phyloP scores from a whole-genome alignment of 106 monocot species.

The Apostasia shenzhenica region DNA sequence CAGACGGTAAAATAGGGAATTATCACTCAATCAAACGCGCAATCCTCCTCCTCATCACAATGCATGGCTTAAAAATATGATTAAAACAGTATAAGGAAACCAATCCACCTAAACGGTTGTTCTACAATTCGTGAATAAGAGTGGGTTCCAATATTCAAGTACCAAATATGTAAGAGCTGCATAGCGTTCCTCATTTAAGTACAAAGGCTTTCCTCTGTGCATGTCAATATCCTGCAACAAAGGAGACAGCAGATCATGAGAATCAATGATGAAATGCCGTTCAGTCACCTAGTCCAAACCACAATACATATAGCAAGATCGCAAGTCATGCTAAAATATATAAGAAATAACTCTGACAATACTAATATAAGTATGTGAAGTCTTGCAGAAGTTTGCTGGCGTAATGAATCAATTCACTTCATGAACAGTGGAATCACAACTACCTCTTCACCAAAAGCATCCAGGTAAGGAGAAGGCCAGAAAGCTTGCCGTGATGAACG shows the following conservation, averaged over 20 bases:
- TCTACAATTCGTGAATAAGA: too few species aligned
- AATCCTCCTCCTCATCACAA: neutral
- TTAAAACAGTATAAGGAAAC: too few species aligned
- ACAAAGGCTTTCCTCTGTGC: constrained; percentile 68
- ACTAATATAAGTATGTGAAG: too few species aligned
- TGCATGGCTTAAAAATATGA: too few species aligned
- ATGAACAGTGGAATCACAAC: neutral
- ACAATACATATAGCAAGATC: too few species aligned
- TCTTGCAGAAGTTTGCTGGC: too few species aligned
- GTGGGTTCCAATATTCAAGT: neutral
- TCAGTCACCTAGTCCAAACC: too few species aligned
- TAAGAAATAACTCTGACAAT: too few species aligned
- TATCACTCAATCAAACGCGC: neutral
- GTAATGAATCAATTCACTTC: too few species aligned
- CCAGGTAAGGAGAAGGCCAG: constrained; percentile 95
- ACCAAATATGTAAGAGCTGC: constrained; percentile 74
- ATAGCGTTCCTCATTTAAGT: constrained; percentile 77
- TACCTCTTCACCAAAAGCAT: constrained; percentile 99
- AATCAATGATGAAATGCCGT: constrained; percentile 1
- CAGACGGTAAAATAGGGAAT: neutral
- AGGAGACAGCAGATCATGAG: neutral
- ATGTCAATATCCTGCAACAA: constrained; percentile 70
- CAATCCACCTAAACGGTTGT: too few species aligned
- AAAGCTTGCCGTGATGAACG: constrained; percentile 53
- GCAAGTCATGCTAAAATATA: too few species aligned